phyloP scores from a whole-genome alignment of 352 stramenopile genomes.

The Phytophthora uliginosa region DNA sequence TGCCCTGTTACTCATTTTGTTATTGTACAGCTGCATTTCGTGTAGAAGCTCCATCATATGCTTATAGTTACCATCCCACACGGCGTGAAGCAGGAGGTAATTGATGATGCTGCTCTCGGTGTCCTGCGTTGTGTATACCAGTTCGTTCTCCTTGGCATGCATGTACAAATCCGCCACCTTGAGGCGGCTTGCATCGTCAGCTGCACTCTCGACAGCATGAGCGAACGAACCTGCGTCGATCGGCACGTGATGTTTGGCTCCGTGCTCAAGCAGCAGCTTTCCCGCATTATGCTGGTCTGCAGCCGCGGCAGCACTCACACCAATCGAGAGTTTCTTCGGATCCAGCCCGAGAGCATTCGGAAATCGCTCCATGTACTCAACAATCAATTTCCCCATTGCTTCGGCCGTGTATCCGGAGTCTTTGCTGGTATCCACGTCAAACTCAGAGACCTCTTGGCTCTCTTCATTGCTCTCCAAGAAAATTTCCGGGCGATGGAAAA shows the following conservation, averaged over 20 bases:
- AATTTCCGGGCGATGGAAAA: constrained; percentile 60
- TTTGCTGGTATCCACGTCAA: neutral
- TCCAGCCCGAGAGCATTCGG: constrained; percentile 49
- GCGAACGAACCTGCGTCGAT: constrained; percentile 76
- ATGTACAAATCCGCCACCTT: constrained; percentile 70
- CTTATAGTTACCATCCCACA: constrained; percentile 77
- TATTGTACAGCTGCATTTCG: constrained; percentile 80
- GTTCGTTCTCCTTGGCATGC: constrained; percentile 58
- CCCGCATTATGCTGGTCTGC: constrained; percentile 44
- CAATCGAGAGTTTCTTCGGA: constrained; percentile 66
- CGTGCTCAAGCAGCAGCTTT: constrained; percentile 56
- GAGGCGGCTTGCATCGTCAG: constrained; percentile 52
- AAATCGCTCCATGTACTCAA: constrained; percentile 63
- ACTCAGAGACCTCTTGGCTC: neutral
- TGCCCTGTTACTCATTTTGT: constrained; percentile 50
- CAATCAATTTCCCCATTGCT: constrained; percentile 45
- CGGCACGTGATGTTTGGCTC: constrained; percentile 44
- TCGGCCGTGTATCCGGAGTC: constrained; percentile 11
- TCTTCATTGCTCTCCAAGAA: constrained; percentile 38
- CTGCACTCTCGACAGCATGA: constrained; percentile 62
- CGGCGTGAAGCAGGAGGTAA: constrained; percentile 69
- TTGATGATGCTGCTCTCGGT: constrained; percentile 67
- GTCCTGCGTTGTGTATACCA: constrained; percentile 62
- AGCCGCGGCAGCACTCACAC: constrained; percentile 62
- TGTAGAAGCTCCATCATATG: constrained; percentile 83